These are phyloP conservation scores for Orbilia blumenaviensis DNA, from an alignment of 2,329 filamentous ascomycete genomes.

Conservation along the genomic window DNA sequence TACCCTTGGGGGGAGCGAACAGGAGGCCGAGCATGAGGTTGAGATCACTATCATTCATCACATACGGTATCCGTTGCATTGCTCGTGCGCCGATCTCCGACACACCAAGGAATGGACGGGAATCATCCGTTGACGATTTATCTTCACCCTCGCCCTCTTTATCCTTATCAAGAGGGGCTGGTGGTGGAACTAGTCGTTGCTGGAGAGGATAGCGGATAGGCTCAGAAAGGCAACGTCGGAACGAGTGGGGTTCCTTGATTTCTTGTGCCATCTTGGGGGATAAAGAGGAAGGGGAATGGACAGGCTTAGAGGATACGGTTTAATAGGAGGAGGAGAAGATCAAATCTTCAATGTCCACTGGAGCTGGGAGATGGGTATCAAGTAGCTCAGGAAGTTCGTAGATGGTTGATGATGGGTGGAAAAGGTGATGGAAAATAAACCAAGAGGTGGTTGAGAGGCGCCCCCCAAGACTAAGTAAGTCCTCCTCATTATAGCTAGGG, in stretches of 20 bases:
- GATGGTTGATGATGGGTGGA: neutral
- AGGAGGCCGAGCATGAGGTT: conserved; percentile 22
- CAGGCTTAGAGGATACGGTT: neutral
- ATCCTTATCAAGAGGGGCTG: neutral
- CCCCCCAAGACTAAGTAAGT: neutral
- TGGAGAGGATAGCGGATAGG: conserved; percentile 20
- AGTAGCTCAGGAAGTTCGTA: neutral
- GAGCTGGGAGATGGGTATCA: neutral
- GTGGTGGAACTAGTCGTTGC: conserved; percentile 7
- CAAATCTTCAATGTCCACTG: neutral
- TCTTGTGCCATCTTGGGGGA: conserved; percentile 1
- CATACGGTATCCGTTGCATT: conserved; percentile 14
- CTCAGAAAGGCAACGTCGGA: conserved; percentile 33
- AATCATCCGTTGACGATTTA: neutral
- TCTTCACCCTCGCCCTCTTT: neutral
- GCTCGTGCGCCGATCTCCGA: conserved; percentile 32
- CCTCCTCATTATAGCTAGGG: neutral
- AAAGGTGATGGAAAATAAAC: neutral
- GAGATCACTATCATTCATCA: conserved; percentile 30
- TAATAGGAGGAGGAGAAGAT: neutral
- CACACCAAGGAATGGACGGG: conserved; percentile 37
- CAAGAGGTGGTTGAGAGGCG: neutral
- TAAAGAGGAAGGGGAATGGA: neutral
- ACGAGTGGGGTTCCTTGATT: neutral
- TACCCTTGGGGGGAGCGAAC: conserved; percentile 9